Evolutionary conservation across 2,329 filamentous ascomycete genomes (phyloP).

Genomic region (Alternaria arborescens): DNA sequence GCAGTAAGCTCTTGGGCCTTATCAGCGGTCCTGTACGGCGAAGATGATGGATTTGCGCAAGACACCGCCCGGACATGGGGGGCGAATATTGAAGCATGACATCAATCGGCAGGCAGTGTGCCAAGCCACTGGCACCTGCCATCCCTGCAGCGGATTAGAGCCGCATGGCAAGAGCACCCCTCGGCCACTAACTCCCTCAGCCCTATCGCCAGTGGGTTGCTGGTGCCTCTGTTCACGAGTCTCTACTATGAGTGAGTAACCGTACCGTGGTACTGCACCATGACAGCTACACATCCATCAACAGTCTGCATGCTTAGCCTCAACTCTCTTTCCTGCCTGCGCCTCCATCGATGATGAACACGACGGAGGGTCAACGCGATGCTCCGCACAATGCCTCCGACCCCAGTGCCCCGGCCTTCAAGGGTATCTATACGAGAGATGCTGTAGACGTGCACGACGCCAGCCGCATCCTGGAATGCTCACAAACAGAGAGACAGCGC

Average conservation of each 20-base stretch:
- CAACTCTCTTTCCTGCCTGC: neutral
- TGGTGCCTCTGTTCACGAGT: neutral
- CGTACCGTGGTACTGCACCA: neutral
- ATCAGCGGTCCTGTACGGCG: conserved; percentile 9
- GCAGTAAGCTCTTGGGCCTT: conserved; percentile 3
- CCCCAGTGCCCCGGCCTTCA: neutral
- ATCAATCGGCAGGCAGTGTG: conserved; percentile 14
- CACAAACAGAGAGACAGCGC: conserved; percentile 38
- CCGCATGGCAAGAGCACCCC: conserved; percentile 22
- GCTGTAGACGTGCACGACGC: conserved; percentile 37
- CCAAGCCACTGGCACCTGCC: conserved; percentile 19
- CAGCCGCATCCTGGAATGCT: conserved; percentile 41
- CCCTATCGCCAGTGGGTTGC: conserved; percentile 11
- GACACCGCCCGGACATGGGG: conserved; percentile 10
- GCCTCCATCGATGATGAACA: conserved; percentile 35
- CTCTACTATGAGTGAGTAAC: neutral
- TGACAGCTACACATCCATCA: conserved; percentile 5
- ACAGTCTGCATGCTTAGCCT: conserved; percentile 9
- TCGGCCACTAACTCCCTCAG: conserved; percentile 19
- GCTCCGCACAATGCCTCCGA: neutral
- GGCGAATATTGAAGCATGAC: conserved; percentile 29
- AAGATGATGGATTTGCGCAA: conserved; percentile 14
- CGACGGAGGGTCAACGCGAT: conserved; percentile 18
- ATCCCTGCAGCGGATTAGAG: conserved; percentile 28
- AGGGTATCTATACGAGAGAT: conserved; percentile 3